Evolutionary conservation across 192 early-diverging fungal species (phyloP), one percentile per base, ranked within the genome.

Genomic region (Gaertneriomyces sp.): DNA sequence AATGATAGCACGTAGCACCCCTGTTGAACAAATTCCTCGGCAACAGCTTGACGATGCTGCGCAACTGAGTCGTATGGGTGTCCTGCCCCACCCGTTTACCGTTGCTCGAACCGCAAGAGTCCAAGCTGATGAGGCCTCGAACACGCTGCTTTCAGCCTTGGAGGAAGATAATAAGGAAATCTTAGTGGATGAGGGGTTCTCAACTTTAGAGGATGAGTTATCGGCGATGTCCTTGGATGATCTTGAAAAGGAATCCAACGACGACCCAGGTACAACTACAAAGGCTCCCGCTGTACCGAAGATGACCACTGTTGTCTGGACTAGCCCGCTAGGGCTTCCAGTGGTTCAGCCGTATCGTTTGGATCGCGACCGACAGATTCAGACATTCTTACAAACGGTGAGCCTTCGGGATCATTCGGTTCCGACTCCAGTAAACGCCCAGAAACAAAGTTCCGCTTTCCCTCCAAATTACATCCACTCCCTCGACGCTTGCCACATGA

Each of bases 401-500:
- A 83, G 75, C 9, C 80, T 98, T 45, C 68, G 66, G 25, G 93
- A 98, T 74, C 66, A 81, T 2, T 79, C 82, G 54, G 76, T 79
- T 42, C 76, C 81, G 14, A 77, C 90, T 38, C 90, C 93, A 16
- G 93, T 96, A 25, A 93, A 98, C 79, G 71, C 87, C 11, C 81
- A 81, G 58, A 98, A 96, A 80, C 96, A 98, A 72, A 87, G 89
- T 45, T 90, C 91, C 2, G 96, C 96, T 2, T 98, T 98, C 81
- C 96, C 96, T 44, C 96, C 96, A 33, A 98, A 98, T 81, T 98
- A 92, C 80, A 92, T 98, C 71, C 96, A 98, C 76, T 95, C 93
- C 4, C 80, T 98, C 25, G 96, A 98, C 74, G 96, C 96, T 1
- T 87, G 93, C 19, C 96, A 98, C 69, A 98, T 98, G 96, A 81